phyloP scores from a whole-genome alignment of 2,329 filamentous ascomycete species.

The Fusarium sp. region DNA sequence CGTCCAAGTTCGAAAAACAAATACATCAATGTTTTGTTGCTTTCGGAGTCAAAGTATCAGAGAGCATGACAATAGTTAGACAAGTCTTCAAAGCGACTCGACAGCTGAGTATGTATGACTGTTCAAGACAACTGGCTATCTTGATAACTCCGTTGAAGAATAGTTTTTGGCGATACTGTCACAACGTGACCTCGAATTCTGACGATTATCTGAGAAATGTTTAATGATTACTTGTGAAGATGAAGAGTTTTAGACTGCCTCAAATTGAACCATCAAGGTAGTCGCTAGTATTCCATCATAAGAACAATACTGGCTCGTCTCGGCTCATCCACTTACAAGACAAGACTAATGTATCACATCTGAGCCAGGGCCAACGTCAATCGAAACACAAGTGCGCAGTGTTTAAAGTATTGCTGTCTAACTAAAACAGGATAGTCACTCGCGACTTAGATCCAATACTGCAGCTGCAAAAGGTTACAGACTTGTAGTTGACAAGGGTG shows the following conservation, averaged over 20 bases:
- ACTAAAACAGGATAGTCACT: constrained; percentile 9
- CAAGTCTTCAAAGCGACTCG: too few species aligned
- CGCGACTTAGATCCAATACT: neutral
- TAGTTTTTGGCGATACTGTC: neutral
- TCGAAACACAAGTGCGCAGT: neutral
- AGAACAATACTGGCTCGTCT: neutral
- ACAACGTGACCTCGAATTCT: neutral
- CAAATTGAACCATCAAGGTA: constrained; percentile 6
- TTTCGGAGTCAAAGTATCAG: too few species aligned
- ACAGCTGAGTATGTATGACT: neutral
- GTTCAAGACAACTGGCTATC: neutral
- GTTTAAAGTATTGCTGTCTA: constrained; percentile 12
- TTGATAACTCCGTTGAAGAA: neutral
- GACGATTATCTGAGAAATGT: neutral
- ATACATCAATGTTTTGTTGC: too few species aligned
- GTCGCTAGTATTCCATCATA: neutral
- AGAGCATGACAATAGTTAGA: too few species aligned
- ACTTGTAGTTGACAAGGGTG: constrained; percentile 15
- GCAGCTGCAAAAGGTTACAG: neutral
- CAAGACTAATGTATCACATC: constrained; percentile 11
- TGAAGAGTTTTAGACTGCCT: neutral
- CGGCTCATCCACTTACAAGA: neutral
- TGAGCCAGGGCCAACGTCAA: constrained; percentile 7
- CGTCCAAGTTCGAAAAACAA: too few species aligned
- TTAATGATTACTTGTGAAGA: neutral